Conservation (phyloP, 345 rosid species). For the Arabidopsis thaliana region DNA sequence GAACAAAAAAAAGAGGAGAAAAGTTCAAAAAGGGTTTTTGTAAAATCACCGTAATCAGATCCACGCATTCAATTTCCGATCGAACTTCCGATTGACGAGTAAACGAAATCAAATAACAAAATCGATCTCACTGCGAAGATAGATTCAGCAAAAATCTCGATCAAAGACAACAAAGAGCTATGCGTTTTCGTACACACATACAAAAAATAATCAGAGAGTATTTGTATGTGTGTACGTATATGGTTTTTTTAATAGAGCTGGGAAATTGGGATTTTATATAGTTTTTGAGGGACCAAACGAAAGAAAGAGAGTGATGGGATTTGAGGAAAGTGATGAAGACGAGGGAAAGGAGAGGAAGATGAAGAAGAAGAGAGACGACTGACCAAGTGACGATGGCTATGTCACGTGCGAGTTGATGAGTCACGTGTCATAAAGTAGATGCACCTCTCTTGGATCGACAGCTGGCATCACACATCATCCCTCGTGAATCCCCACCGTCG, state of each 20-base stretch:
- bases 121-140: conserved; percentile 37
- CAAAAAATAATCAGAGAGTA: conserved; percentile 19
- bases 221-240: conserved; percentile 10
- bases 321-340: conserved; percentile 43
- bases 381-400: conserved; percentile 36
- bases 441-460: conserved; percentile 62
- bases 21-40: conserved; percentile 32
- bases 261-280: not conserved
- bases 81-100: not conserved
- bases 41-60: conserved; percentile 47
- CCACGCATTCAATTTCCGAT: conserved; percentile 44
- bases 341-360: conserved; percentile 35
- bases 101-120: conserved; percentile 24
- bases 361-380: conserved; percentile 34
- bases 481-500: conserved; percentile 53
- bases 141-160: conserved; percentile 28
- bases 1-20: not conserved
- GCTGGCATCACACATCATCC: conserved; percentile 59
- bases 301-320: conserved; percentile 27
- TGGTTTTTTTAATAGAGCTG: not conserved
- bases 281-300: conserved; percentile 22
- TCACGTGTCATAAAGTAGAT: conserved; percentile 61
- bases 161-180: conserved; percentile 23
- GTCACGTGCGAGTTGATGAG: conserved; percentile 50
- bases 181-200: conserved; percentile 14